Conservation (phyloP, 257 asterid genomes). For the Lantana camara region DNA sequence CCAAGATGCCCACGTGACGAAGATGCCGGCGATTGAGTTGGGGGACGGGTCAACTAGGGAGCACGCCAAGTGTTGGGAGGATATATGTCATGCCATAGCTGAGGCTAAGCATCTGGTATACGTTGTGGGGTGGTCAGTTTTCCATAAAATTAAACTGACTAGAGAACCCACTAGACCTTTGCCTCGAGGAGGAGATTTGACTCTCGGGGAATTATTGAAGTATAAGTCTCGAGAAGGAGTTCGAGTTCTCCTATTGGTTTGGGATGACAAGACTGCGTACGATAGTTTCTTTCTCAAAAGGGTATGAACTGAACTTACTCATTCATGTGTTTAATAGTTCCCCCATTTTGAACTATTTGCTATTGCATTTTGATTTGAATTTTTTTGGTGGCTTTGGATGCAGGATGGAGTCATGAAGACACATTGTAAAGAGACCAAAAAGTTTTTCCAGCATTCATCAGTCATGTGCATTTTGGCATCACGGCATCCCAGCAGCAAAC, state of each 20-base stretch:
- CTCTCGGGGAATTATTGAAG: conserved; percentile 87
- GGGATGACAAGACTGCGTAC: conserved; percentile 97
- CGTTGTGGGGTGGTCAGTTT: conserved; percentile 93
- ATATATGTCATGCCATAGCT: conserved; percentile 71
- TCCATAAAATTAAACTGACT: conserved; percentile 64
- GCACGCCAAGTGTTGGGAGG: conserved; percentile 80
- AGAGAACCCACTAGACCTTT: conserved; percentile 73
- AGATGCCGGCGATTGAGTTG: conserved; percentile 54
- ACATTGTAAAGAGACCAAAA: conserved; percentile 88
- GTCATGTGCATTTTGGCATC: conserved; percentile 87
- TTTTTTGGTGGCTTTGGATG: conserved; percentile 36
- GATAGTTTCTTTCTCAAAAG: conserved; percentile 57
- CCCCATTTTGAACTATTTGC: background rate
- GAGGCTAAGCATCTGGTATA: conserved; percentile 93
- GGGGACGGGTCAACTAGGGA: conserved; percentile 54
- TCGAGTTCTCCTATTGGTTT: conserved; percentile 78
- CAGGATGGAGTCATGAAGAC: conserved; percentile 90
- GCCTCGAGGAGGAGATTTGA: conserved; percentile 88
- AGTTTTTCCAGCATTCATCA: conserved; percentile 83
- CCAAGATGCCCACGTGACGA: conserved; percentile 79
- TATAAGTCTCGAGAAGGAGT: conserved; percentile 94
- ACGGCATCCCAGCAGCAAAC: conserved; percentile 84
- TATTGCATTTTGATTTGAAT: background rate
- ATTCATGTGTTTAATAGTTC: conserved; percentile 1
- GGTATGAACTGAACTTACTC: conserved; percentile 65